Evolutionary conservation across 441 rosid species (phyloP), one percentile per base, ranked within the genome.

Genomic region (Dalechampia spathulata): DNA sequence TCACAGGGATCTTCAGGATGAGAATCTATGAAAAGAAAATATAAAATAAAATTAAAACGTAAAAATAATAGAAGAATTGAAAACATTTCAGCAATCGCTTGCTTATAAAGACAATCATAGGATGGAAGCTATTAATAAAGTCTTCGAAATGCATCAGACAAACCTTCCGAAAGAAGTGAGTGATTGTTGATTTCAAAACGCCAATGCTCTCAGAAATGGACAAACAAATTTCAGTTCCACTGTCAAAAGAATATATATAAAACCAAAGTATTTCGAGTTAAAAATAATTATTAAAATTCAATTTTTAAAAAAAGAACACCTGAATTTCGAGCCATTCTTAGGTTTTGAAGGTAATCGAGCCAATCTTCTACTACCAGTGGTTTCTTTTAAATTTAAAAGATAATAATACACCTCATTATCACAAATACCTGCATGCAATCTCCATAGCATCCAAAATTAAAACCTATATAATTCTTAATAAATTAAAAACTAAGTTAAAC

Each of bases 171-270:
- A 82, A 66, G 63, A 79, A 82, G 66, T 47, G 12, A 38, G 54
- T 55, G 57, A 84, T 68, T 11, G 66, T 80, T 22, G 65, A 67
- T 59, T 47, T 60, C 39, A 86, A 72, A 72, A 50, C 63, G 26
- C 78, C 84, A 55, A 53, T 37, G 53, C 78, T 75, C 69, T 75
- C 95, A 54, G 64, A 71, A 41, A 78, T 60, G 64, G 72, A 72
- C 32, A 88, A 58, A 58, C 64, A 69, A 36, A 79, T 85, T 73
- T 88, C 95, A 27, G 90, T 84, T 21, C 98, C 96, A 54, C 96
- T 88, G 75, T 30, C 13, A 20, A 56, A 46, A 53, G 14, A 17
- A 61, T 42, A 57, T 3, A 12, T 34, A 30, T 30, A 30, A 3
- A 30, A 30, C 34, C 8, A 30, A 8, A 30, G 8, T 3, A 30